phyloP scores from a whole-genome alignment of 345 rosid genomes.

The Acer negundo region DNA sequence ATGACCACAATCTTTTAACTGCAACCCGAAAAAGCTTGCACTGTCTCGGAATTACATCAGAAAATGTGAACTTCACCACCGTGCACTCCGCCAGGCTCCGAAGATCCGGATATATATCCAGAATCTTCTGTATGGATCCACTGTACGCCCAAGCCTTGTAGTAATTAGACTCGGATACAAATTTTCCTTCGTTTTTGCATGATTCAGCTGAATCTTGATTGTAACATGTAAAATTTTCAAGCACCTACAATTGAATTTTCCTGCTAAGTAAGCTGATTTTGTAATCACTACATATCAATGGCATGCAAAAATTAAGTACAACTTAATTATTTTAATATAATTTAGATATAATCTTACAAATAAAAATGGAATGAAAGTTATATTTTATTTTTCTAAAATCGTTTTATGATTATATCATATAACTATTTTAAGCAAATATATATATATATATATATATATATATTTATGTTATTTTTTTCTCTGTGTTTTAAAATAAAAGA shows the following conservation, averaged over 20 bases:
- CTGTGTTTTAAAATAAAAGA: too few species aligned
- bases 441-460: too few species aligned
- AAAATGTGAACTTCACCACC: constrained; percentile 41
- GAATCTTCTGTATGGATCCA: constrained; percentile 44
- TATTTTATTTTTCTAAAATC: too few species aligned
- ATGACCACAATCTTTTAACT: constrained; percentile 46
- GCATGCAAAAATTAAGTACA: background rate
- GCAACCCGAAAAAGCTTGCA: constrained; percentile 50
- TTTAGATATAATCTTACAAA: background rate
- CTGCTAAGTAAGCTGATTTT: background rate
- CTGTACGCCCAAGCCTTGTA: constrained; percentile 50
- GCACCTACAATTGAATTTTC: constrained; percentile 36
- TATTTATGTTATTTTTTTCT: too few species aligned
- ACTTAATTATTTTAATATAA: background rate
- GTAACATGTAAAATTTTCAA: constrained; percentile 53
- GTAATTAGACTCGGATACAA: constrained; percentile 40
- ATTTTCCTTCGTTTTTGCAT: constrained; percentile 48
- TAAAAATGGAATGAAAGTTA: background rate
- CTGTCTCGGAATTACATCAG: constrained; percentile 40
- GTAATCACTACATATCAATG: background rate
- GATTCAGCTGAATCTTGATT: constrained; percentile 25
- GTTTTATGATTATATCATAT: background rate
- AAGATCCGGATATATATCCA: constrained; percentile 52
- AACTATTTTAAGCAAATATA: too few species aligned
- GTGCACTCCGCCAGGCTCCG: constrained; percentile 49